Conservation (phyloP, 306 rosid genomes). For the Cyamopsis tetragonoloba region DNA sequence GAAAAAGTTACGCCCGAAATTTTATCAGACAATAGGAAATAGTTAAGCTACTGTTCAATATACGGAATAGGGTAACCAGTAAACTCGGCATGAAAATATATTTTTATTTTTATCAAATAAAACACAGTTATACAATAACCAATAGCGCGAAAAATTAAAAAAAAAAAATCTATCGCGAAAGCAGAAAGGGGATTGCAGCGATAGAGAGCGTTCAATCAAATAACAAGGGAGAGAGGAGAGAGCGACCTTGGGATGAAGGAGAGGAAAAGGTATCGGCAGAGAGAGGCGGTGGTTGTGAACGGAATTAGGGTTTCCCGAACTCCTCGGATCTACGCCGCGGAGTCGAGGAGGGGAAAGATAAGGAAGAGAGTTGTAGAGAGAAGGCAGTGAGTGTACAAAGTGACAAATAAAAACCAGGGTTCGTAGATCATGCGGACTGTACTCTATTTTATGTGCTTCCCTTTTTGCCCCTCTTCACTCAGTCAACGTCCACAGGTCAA, state of each 20-base stretch:
- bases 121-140: not conserved
- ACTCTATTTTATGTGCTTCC: slow-evolving; percentile 15
- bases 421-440: not conserved
- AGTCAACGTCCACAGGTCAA: slow-evolving; percentile 15
- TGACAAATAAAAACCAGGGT: slow-evolving; percentile 12
- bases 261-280: not conserved
- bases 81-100: not conserved
- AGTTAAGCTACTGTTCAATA: not conserved
- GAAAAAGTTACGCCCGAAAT: not conserved
- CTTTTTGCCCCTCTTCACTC: slow-evolving; percentile 17
- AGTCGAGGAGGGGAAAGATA: slow-evolving; percentile 37
- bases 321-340: slow-evolving; percentile 84
- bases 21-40: not conserved
- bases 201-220: not conserved
- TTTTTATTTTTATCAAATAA: not conserved
- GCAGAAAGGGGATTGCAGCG: too few species aligned
- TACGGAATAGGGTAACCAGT: not conserved
- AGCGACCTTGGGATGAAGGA: slow-evolving; percentile 16
- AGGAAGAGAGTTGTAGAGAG: not conserved
- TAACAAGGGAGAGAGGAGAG: not conserved
- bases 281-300: not conserved
- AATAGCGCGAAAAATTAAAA: not conserved
- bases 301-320: slow-evolving; percentile 57
- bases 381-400: not conserved
- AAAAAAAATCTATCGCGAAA: not conserved